These are phyloP conservation scores for Theobroma grandiflorum DNA, from an alignment of 441 rosid species.

Conservation along the genomic window DNA sequence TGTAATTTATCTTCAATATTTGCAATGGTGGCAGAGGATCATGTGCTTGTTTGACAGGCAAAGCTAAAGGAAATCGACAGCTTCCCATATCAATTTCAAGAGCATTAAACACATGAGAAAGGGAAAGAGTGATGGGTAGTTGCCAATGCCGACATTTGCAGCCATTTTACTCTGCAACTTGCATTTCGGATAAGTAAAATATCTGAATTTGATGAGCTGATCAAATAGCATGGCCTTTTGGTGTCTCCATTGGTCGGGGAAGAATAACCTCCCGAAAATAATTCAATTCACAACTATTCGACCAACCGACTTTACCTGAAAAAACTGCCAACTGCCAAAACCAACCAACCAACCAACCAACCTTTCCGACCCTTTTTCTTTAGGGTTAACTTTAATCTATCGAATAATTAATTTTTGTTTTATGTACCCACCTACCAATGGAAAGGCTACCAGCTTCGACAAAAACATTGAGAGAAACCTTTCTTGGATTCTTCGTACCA, in stretches of 20 bases:
- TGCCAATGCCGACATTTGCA: neutral
- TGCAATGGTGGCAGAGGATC: neutral
- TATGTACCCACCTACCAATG: constrained; percentile 16
- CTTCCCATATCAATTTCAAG: neutral
- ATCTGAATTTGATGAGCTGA: neutral
- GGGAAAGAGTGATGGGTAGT: neutral
- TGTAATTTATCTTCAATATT: neutral
- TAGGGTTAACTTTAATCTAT: constrained; percentile 3
- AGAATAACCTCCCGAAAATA: neutral
- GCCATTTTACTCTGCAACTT: neutral
- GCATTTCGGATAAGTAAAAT: neutral
- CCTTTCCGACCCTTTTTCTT: neutral
- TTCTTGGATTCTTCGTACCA: constrained; percentile 11
- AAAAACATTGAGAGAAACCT: neutral
- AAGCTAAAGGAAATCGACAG: neutral
- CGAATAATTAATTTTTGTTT: constrained; percentile 11
- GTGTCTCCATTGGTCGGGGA: constrained; percentile 1
- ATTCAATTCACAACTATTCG: constrained; percentile 3
- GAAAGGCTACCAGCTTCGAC: constrained; percentile 17
- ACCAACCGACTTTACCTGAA: constrained; percentile 40
- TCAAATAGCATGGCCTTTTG: neutral
- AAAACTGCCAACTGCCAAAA: constrained; percentile 40
- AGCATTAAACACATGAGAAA: neutral
- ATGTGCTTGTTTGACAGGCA: neutral
- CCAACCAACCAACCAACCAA: constrained; percentile 21